Evolutionary conservation across 2,329 filamentous ascomycete genomes (phyloP).

Genomic region (Alternaria triticimaculans): DNA sequence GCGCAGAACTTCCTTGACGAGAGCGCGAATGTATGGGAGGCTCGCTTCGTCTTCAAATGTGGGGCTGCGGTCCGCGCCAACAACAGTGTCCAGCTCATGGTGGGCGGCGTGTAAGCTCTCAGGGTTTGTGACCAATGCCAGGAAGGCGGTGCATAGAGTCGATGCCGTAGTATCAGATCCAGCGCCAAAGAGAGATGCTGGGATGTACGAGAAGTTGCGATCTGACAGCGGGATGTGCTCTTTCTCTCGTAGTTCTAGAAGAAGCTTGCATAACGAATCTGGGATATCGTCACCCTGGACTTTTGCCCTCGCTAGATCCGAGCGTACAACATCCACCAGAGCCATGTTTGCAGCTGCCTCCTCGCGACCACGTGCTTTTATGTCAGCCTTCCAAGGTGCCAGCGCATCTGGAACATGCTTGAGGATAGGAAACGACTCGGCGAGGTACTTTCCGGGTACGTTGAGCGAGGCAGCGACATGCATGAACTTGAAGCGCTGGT

Average conservation of each 20-base stretch:
- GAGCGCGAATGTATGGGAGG: slow-evolving; percentile 50
- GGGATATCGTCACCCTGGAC: slow-evolving; percentile 44
- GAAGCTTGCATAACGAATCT: slow-evolving; percentile 54
- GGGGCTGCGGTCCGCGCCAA: slow-evolving; percentile 41
- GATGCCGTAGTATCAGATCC: slow-evolving; percentile 60
- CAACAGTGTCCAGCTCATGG: slow-evolving; percentile 48
- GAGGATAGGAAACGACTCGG: slow-evolving; percentile 55
- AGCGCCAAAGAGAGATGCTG: slow-evolving; percentile 56
- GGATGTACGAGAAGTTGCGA: slow-evolving; percentile 54
- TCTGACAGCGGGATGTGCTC: slow-evolving; percentile 51
- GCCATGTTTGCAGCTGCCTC: slow-evolving; percentile 53
- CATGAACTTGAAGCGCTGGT: slow-evolving; percentile 57
- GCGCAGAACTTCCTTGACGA: slow-evolving; percentile 47
- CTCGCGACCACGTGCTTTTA: slow-evolving; percentile 46
- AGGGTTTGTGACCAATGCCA: slow-evolving; percentile 58
- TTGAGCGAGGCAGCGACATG: slow-evolving; percentile 57
- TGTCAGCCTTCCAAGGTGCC: slow-evolving; percentile 58
- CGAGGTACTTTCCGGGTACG: slow-evolving; percentile 54
- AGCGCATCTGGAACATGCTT: slow-evolving; percentile 54
- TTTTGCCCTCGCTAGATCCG: slow-evolving; percentile 48
- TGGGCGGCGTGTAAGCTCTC: slow-evolving; percentile 54
- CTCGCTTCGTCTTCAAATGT: slow-evolving; percentile 46
- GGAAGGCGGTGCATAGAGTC: slow-evolving; percentile 57
- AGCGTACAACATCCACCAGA: slow-evolving; percentile 51
- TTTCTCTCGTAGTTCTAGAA: slow-evolving; percentile 51